Evolutionary conservation across 2,329 filamentous ascomycete species (phyloP), one percentile per base, ranked within the genome.

Genomic region (Paradendryphiella salina): DNA sequence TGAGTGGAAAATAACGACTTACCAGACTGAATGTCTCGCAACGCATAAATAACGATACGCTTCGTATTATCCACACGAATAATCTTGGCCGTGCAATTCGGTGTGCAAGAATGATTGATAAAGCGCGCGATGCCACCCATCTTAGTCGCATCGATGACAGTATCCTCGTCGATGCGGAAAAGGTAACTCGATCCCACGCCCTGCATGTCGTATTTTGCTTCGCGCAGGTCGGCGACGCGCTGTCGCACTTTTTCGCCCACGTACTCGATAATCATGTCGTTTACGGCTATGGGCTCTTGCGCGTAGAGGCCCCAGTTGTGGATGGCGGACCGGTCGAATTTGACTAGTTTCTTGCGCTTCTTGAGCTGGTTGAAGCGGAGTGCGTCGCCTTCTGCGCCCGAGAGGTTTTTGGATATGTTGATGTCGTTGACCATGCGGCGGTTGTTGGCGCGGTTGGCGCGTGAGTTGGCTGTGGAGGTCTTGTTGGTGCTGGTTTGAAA

Each of bases 221-320:
- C 94, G 49, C 94, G 87, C 70, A 97, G 85, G 74, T 99, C 94
- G n/a, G 94, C 92, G 53, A 99, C 94, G 68, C 95, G 90, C 75
- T 99, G 94, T 50, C 94, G 85, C 31, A 99, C 91, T 73, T 96
- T 94, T 76, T 99, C 94, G 54, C 94, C 94, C 9, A 99, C 94
- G 71, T 99, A 99, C 76, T 99, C 94, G 69, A 99, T 99, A 71
- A 99, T 99, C 91, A 99, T 96, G 75, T 99, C 94, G 73, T 96
- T 95, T 72, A 93, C 91, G 53, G 88, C 84, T 58, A 99, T 99
- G 69, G 96, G 94, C 76, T 99, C 94, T 80, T 96, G 93, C 3
- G 94, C 92, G 70, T 99, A 99, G 21, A 99, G 78, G 21, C 94
- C 94, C 94, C 94, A 99, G 67, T 96, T 97, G 76, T 99, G 94